Percentiles rank a stretch among this genome's conserved stretches.
Conservation (phyloP, 1,284 basidiomycete genomes). For the Malassezia psittaci region DNA sequence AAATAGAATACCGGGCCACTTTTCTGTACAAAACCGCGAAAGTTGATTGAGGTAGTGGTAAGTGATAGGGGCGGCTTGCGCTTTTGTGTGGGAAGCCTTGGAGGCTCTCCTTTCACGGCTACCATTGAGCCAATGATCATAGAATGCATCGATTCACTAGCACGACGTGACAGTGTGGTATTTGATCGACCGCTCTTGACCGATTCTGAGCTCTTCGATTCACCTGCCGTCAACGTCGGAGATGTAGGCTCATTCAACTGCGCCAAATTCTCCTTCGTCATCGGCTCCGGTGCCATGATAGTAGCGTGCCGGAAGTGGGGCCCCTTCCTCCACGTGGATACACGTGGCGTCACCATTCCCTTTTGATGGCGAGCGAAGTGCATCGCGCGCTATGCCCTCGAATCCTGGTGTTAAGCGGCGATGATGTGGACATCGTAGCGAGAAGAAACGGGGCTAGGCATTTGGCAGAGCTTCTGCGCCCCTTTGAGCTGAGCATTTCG, state of each 20-base stretch:
- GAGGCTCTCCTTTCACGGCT: conserved; percentile 29
- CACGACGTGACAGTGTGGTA: conserved; percentile 21
- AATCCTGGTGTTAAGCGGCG: conserved; percentile 33
- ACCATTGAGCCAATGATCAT: conserved; percentile 35
- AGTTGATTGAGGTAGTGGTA: conserved; percentile 40
- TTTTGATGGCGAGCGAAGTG: conserved; percentile 12
- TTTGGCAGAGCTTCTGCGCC: conserved; percentile 32
- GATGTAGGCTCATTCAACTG: background rate
- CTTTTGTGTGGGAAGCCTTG: conserved; percentile 35
- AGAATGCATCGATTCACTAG: conserved; percentile 26
- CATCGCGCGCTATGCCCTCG: conserved; percentile 37
- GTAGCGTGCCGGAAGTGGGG: background rate
- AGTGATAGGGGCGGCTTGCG: conserved; percentile 41
- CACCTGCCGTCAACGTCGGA: background rate
- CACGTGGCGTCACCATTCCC: background rate
- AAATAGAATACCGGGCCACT: conserved; percentile 44
- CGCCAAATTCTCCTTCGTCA: conserved; percentile 15
- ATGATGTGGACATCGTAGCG: conserved; percentile 27
- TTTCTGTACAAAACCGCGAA: conserved; percentile 45
- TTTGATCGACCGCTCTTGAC: background rate
- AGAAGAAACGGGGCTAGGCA: conserved; percentile 27
- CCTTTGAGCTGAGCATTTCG: conserved; percentile 27
- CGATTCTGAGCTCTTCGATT: background rate
- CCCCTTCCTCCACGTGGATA: background rate
- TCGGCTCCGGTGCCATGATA: conserved; percentile 7